phyloP scores from a whole-genome alignment of 805 yeast species.

The Naumovozyma dairenensis region DNA sequence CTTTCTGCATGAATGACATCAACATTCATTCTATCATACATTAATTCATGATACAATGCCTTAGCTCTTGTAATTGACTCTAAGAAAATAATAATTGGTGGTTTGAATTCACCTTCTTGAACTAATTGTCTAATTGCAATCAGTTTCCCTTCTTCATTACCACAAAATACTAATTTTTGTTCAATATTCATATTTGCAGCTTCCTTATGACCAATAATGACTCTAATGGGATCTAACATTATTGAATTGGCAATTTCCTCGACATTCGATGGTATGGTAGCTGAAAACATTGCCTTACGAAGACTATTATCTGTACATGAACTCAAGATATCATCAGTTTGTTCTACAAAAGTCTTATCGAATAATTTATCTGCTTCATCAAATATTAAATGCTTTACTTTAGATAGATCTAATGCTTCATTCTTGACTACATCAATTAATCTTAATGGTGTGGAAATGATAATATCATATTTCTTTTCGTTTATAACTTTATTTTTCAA shows the following conservation, averaged over 20 bases:
- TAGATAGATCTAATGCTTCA: conserved; percentile 48
- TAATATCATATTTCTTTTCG: conserved; percentile 60
- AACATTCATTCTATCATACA: conserved; percentile 85
- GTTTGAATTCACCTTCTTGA: conserved; percentile 73
- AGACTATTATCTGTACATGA: conserved; percentile 33
- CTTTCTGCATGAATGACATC: conserved; percentile 95
- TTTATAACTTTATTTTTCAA: conserved; percentile 50
- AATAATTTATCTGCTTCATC: conserved; percentile 96
- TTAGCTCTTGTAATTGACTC: conserved; percentile 91
- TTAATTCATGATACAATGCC: conserved; percentile 84
- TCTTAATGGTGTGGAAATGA: conserved; percentile 83
- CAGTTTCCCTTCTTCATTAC: conserved; percentile 91
- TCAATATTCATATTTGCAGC: conserved; percentile 81
- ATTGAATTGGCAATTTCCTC: conserved; percentile 80
- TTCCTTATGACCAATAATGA: conserved; percentile 87
- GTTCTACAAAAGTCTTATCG: conserved; percentile 78
- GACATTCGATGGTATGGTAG: conserved; percentile 88
- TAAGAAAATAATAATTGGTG: conserved; percentile 86
- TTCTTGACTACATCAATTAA: conserved; percentile 66
- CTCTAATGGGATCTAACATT: conserved; percentile 76
- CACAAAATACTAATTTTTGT: conserved; percentile 76
- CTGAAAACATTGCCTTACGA: conserved; percentile 79
- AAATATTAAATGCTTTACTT: conserved; percentile 67
- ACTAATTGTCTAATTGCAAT: conserved; percentile 85
- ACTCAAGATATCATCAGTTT: conserved; percentile 72